These are phyloP conservation scores for Filobasidium uniguttulatum DNA, from an alignment of 1,284 basidiomycete species.

Conservation along the genomic window DNA sequence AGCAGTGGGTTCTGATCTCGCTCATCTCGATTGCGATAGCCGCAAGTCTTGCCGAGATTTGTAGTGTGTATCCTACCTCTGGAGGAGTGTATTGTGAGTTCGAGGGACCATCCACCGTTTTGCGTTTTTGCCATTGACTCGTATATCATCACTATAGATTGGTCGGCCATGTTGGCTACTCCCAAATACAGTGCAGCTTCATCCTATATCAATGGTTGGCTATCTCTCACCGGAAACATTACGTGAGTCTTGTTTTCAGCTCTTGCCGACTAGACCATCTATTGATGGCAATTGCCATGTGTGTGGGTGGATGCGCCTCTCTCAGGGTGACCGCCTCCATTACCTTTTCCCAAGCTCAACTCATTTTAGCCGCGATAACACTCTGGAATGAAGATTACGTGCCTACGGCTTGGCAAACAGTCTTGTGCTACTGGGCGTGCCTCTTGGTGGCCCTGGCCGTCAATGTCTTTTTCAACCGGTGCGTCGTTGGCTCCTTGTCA, in stretches of 20 bases:
- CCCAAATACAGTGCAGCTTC: slow-evolving; percentile 37
- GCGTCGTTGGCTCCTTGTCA: too few species aligned
- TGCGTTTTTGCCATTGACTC: too few species aligned
- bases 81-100: slow-evolving; percentile 39
- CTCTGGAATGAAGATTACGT: slow-evolving; percentile 36
- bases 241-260: slow-evolving; percentile 27
- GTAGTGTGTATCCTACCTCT: slow-evolving; percentile 39
- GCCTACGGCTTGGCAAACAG: slow-evolving; percentile 36
- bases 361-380: slow-evolving; percentile 39
- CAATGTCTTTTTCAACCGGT: slow-evolving; percentile 34
- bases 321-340: slow-evolving; percentile 38
- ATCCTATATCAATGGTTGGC: slow-evolving; percentile 40
- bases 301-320: slow-evolving; percentile 8
- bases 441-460: slow-evolving; percentile 34
- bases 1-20: slow-evolving; percentile 38
- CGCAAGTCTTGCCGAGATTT: slow-evolving; percentile 39
- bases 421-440: slow-evolving; percentile 38
- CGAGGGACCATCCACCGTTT: not conserved
- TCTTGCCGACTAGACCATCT: too few species aligned
- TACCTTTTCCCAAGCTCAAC: slow-evolving; percentile 40
- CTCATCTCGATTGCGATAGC: slow-evolving; percentile 39
- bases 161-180: slow-evolving; percentile 38
- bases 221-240: slow-evolving; percentile 41
- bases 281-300: not conserved
- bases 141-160: slow-evolving; percentile 21